Evolutionary conservation across 2,329 filamentous ascomycete genomes (phyloP).

Genomic region (Cercospora zeae-maydis): DNA sequence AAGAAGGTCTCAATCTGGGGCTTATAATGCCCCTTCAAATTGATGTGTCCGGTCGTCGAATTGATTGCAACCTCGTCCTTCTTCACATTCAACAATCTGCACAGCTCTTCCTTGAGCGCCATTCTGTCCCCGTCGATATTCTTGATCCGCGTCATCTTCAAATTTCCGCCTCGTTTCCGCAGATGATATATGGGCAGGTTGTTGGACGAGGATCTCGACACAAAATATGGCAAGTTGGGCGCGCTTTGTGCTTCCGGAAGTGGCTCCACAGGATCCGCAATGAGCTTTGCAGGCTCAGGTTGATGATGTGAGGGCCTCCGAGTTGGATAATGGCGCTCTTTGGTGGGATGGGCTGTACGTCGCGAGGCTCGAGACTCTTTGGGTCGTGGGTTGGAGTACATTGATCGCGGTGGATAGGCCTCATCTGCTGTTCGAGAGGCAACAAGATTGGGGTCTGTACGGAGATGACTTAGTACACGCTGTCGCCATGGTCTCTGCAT

Average conservation of each 20-base stretch:
- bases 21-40: slow-evolving; percentile 55
- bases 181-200: slow-evolving; percentile 75
- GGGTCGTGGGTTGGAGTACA: slow-evolving; percentile 36
- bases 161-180: slow-evolving; percentile 70
- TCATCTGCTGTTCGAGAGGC: slow-evolving; percentile 35
- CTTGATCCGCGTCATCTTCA: slow-evolving; percentile 69
- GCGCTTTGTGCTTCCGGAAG: slow-evolving; percentile 35
- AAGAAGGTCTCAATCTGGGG: slow-evolving; percentile 36
- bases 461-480: not conserved
- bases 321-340: slow-evolving; percentile 36
- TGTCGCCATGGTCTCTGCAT: not conserved
- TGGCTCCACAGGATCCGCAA: slow-evolving; percentile 26
- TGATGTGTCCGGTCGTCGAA: slow-evolving; percentile 66
- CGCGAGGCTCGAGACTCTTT: slow-evolving; percentile 37
- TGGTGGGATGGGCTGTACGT: slow-evolving; percentile 34
- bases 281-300: slow-evolving; percentile 23
- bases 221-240: slow-evolving; percentile 60
- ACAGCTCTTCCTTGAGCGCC: slow-evolving; percentile 62
- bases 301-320: slow-evolving; percentile 29
- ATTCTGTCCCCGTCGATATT: slow-evolving; percentile 71
- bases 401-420: slow-evolving; percentile 33
- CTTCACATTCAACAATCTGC: slow-evolving; percentile 47
- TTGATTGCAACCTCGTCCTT: slow-evolving; percentile 56
- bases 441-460: slow-evolving; percentile 34
- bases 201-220: slow-evolving; percentile 66